These are phyloP conservation scores for Xanthoceras sorbifolium DNA, from an alignment of 345 rosid species.

Conservation along the genomic window DNA sequence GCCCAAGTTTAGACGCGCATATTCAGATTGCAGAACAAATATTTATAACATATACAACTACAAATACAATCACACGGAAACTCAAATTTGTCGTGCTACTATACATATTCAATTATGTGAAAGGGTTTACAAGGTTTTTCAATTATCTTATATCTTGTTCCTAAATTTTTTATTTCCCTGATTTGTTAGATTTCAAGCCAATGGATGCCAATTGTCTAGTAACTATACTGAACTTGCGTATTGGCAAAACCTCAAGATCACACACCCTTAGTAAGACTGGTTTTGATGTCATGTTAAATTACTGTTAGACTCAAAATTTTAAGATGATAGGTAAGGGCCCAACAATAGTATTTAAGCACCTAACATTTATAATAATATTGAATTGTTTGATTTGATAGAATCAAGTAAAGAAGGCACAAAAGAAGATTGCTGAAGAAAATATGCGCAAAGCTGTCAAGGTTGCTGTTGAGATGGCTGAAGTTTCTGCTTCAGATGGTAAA, in stretches of 20 bases:
- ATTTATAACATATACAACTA: neutral
- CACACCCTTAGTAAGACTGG: neutral
- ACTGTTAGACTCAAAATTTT: neutral
- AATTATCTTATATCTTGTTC: neutral
- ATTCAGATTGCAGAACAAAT: neutral
- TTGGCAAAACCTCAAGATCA: neutral
- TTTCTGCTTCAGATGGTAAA: conserved; percentile 72
- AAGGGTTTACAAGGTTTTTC: neutral
- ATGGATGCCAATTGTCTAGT: neutral
- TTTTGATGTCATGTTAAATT: neutral
- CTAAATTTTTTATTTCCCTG: neutral
- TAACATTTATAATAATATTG: neutral
- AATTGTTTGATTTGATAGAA: conserved; percentile 36
- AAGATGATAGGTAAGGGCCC: neutral
- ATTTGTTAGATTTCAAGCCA: neutral
- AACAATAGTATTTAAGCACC: neutral
- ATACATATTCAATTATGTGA: neutral
- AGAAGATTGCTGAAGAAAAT: conserved; percentile 88
- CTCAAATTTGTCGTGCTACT: neutral
- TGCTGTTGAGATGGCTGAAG: conserved; percentile 64
- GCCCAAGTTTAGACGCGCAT: neutral
- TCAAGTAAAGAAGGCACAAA: conserved; percentile 74
- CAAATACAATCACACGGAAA: neutral
- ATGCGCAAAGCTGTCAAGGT: conserved; percentile 65
- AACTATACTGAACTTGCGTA: neutral